Base-by-base conservation (phyloP, 2,329 filamentous ascomycete genomes). In the Phaeosphaeria sp. region DNA sequence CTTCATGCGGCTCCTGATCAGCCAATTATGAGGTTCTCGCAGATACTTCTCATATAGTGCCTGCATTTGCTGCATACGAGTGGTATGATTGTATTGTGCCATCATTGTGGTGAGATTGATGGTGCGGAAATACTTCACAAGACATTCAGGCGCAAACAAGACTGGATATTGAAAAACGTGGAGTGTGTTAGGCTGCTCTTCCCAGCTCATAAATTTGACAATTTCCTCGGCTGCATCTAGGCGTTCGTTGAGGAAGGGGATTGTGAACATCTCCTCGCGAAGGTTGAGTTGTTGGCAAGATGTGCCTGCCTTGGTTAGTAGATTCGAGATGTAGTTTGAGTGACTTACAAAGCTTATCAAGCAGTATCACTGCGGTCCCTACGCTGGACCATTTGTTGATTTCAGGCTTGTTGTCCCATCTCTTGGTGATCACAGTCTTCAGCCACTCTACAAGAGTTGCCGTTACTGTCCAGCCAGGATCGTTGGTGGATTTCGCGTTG, bases 51-150 rank as follows among this genome's bases (percentile, higher is more conserved):
- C 65, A 22, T 75, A 56, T 4, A 66, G 62, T 43, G 62, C 64
- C 51, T 70, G 59, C 56, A 78, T 68, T 20, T 73, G 67, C 9
- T 61, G 60, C 6, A 63, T 67, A 18, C 71, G 70, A 27, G 69
- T 65, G 3, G 73, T 71, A 13, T 67, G 64, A 69, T 95, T 90
- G 67, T 89, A 93, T 17, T 89, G 86, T 56, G 88, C 86, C 64
- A 89, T 91, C 94, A 98, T 98, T 17, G 85, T 85, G 0, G 91
- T 87, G 68, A 95, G 92, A 72, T 97, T 97, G 69, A 97, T 89
- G 3, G 92, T 87, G 18, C 94, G 89, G 74, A 98, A 97, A 73
- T 93, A 96, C 0, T 87, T 88, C 2, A 96, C 89, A 2, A 96
- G 79, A 1, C 87, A 87, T 0, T 88, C 83, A 0, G 89, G 84